phyloP scores from a whole-genome alignment of 2,329 filamentous ascomycete species.

The Fusarium pilosicola region DNA sequence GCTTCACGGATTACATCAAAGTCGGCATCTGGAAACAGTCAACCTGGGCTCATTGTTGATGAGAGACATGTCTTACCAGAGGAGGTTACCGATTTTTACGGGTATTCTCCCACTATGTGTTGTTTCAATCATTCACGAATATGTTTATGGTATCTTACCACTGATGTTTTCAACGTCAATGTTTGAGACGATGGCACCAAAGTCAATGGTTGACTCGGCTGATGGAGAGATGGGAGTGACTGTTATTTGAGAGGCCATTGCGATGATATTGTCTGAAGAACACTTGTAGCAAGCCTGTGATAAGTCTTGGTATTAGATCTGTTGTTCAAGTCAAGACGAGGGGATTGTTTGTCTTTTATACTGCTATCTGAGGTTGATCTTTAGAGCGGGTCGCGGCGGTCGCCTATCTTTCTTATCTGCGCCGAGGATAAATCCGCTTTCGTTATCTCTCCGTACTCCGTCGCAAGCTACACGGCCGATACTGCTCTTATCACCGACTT shows the following conservation, averaged over 20 bases:
- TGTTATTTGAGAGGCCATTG: conserved; percentile 43
- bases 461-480: background rate
- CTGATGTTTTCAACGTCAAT: conserved; percentile 70
- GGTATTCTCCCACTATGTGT: conserved; percentile 59
- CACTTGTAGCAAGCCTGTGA: background rate
- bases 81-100: conserved; percentile 70
- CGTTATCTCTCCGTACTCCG: background rate
- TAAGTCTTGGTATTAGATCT: background rate
- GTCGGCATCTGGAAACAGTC: conserved; percentile 62
- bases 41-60: conserved; percentile 12
- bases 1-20: conserved; percentile 72
- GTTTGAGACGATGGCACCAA: conserved; percentile 69
- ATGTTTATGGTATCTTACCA: conserved; percentile 56
- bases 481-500: background rate
- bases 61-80: conserved; percentile 55
- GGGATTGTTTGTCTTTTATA: conserved; percentile 15
- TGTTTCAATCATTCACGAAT: conserved; percentile 6
- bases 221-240: conserved; percentile 53
- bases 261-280: background rate
- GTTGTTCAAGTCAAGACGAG: background rate
- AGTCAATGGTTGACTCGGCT: conserved; percentile 58
- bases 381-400: conserved; percentile 28
- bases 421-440: background rate
- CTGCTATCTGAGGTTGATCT: background rate
- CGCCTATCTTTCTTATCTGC: conserved; percentile 28